Evolutionary conservation across 208 protist species (phyloP), one percentile per base, ranked within the genome.

Genomic region (Acanthamoeba lenticulata): DNA sequence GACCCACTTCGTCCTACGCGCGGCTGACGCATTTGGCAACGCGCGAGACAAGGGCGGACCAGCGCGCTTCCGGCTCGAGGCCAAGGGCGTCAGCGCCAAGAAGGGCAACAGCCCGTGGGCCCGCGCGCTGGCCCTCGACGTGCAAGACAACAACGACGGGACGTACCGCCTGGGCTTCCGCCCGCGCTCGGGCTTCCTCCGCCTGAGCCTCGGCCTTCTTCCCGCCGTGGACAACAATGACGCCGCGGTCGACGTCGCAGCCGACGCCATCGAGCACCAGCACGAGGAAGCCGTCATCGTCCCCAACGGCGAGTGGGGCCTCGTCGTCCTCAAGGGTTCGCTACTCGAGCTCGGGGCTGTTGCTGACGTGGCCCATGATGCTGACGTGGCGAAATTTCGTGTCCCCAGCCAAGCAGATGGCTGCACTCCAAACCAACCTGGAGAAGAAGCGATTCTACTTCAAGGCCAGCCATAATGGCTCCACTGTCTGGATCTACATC

Each of bases 391-490:
- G 1, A 1, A 24, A 9, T 19, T 55, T 19, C 47, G 2, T 32
- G 11, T 69, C 60, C 4, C 0, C 65, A 74, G 65, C 65, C n/a
- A 74, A 74, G 65, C 77, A 86, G 34, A 60, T 86, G 77, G 24
- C 7, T 9, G 44, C 4, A 36, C 44, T 86, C 44, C 0, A 86
- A 6, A 38, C 38, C 0, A 86, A 86, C 11, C 38, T 86, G 45
- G 45, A 86, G 19, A 86, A 55, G 24, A 86, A 86, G 45, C 38
- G 77, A 29, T 47, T 38, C 44, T 60, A 34, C n/a, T 86, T 86
- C 77, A 86, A 86, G 34, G 38, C 44, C 40, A 29, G 7, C 34
- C 45, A 42, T 11, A 57, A 55, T 15, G 44, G 44, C 19, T 57
- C 77, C 34, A 86, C 36, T 55, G 1, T 86, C 27, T 86, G 45